Evolutionary conservation across 2,329 filamentous ascomycete species (phyloP).

Genomic region (Alternaria novae-zelandiae): DNA sequence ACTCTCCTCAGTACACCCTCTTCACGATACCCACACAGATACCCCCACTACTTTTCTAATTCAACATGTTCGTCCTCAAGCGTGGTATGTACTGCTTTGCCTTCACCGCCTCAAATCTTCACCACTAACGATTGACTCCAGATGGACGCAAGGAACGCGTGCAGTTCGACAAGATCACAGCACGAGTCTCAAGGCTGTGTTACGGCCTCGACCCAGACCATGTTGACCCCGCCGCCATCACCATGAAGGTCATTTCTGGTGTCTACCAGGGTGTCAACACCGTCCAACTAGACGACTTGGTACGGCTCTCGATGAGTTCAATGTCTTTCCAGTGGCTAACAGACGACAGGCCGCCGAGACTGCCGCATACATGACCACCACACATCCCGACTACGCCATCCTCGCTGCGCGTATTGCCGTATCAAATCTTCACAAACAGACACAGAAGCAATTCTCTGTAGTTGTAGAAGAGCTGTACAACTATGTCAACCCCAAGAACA

Average conservation of each 20-base stretch:
- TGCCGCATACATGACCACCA: conserved; percentile 99
- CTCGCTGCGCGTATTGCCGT: conserved; percentile 98
- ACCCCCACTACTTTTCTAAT: conserved; percentile 29
- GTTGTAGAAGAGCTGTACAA: conserved; percentile 92
- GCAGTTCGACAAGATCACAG: conserved; percentile 99
- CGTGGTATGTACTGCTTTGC: conserved; percentile 44
- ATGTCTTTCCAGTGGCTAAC: conserved; percentile 23
- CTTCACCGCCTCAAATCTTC: conserved; percentile 29
- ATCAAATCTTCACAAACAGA: conserved; percentile 99
- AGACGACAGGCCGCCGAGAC: conserved; percentile 86
- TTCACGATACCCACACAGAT: conserved; percentile 38
- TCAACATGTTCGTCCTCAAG: conserved; percentile 52
- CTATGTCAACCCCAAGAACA: conserved; percentile 95
- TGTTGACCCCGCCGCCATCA: conserved; percentile 97
- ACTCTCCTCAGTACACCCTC: conserved; percentile 25
- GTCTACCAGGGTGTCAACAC: conserved; percentile 99
- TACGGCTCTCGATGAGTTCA: conserved; percentile 58
- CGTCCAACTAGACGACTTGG: conserved; percentile 93
- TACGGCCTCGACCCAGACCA: conserved; percentile 96
- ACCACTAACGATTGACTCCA: conserved; percentile 51
- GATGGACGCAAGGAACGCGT: conserved; percentile 99
- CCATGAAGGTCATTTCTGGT: conserved; percentile 98
- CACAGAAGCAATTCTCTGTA: conserved; percentile 99
- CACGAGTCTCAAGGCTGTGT: conserved; percentile 94
- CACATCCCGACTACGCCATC: conserved; percentile 98